Conservation (phyloP, 2,329 filamentous ascomycete genomes). For the Verticillium nonalfalfae region DNA sequence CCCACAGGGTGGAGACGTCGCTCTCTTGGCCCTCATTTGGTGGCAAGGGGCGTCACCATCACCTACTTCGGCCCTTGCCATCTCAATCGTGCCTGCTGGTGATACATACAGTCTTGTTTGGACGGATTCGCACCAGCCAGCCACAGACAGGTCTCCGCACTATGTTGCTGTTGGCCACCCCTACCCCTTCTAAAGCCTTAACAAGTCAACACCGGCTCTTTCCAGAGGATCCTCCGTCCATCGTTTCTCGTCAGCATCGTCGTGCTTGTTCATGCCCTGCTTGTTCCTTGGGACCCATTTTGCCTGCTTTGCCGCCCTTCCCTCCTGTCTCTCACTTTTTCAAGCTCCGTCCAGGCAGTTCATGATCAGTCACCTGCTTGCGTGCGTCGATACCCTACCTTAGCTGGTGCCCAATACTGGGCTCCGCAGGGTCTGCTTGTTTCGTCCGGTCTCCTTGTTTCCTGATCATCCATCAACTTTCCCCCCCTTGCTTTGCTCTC, state of each 20-base stretch:
- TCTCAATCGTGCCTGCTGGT: not conserved
- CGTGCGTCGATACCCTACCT: not conserved
- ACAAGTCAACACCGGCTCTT: not conserved
- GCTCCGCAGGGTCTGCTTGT: not conserved
- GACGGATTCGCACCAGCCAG: not conserved
- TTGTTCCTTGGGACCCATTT: not conserved
- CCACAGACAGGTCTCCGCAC: not conserved
- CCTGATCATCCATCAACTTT: constrained; percentile 8
- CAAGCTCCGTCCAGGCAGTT: too few species aligned
- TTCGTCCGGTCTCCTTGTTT: not conserved
- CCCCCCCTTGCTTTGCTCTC: constrained; percentile 12
- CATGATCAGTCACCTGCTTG: not conserved
- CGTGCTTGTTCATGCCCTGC: not conserved
- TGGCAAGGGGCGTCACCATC: not conserved
- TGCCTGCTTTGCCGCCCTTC: not conserved
- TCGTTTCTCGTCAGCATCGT: not conserved
- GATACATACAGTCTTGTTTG: not conserved
- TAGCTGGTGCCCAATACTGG: not conserved
- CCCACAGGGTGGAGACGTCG: not conserved
- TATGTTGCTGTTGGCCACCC: not conserved
- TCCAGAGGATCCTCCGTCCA: not conserved
- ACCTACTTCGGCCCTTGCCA: not conserved
- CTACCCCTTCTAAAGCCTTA: not conserved
- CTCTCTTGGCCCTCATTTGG: not conserved
- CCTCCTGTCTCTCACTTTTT: not conserved